Conservation (phyloP, 176 grass and related monocot species). For the Oryza nivara region DNA sequence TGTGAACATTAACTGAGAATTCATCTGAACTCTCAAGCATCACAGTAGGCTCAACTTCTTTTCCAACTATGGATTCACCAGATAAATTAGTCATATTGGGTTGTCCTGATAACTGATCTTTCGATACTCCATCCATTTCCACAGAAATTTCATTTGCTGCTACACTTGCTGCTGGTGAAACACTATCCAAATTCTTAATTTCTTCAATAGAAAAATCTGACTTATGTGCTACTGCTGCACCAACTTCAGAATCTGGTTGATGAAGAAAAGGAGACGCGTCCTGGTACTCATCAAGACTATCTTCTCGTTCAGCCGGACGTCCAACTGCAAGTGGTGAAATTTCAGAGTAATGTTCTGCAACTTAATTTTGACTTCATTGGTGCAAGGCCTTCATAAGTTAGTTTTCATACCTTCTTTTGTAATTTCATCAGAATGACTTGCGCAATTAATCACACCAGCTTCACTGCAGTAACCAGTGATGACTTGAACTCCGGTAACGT, state of each 20-base stretch:
- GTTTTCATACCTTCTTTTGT: slow-evolving; percentile 21
- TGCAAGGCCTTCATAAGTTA: slow-evolving; percentile 5
- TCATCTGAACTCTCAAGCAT: slow-evolving; percentile 16
- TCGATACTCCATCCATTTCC: slow-evolving; percentile 32
- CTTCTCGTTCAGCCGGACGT: slow-evolving; percentile 39
- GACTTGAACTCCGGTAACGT: slow-evolving; percentile 25
- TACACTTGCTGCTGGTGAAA: slow-evolving; percentile 25
- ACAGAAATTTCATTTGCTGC: slow-evolving; percentile 23
- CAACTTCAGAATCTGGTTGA: slow-evolving; percentile 51
- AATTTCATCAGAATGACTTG: slow-evolving; percentile 22
- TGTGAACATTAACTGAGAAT: slow-evolving; percentile 19
- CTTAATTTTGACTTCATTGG: slow-evolving; percentile 17
- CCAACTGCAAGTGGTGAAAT: neutral
- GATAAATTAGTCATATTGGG: slow-evolving; percentile 27
- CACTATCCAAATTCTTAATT: slow-evolving; percentile 38
- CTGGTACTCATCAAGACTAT: slow-evolving; percentile 49
- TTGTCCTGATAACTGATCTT: slow-evolving; percentile 32
- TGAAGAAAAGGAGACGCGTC: slow-evolving; percentile 56
- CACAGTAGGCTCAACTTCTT: slow-evolving; percentile 4
- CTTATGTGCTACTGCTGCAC: neutral
- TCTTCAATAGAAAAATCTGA: slow-evolving; percentile 38
- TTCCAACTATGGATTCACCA: slow-evolving; percentile 34
- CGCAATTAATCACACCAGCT: slow-evolving; percentile 19
- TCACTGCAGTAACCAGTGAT: neutral
- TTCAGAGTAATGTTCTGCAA: slow-evolving; percentile 27